Base-by-base conservation (phyloP, 225 moss, liverwort and hornwort genomes). In the Physcomitrellopsis africana region DNA sequence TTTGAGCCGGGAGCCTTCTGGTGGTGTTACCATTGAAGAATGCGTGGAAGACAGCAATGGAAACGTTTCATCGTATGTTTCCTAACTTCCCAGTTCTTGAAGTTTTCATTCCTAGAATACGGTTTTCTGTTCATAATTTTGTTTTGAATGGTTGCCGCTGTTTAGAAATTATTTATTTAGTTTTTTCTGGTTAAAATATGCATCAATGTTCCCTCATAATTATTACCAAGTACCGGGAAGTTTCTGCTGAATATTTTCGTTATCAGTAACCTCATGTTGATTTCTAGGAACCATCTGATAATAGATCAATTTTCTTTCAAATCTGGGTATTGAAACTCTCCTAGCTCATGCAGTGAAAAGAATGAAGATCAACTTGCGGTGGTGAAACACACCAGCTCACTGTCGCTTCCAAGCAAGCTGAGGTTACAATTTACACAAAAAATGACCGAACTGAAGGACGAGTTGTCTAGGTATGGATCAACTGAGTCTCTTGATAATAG, bases 1-100 rank as follows among this genome's bases (percentile, higher is more conserved):
- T 51, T 87, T 86, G 53, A 83, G 76, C 70, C 86, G 77, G 80
- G 89, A 86, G 46, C 77, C 79, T 20, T 72, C 82, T 56, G 86
- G 79, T 61, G 79, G 78, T 58, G 86, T 84, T 71, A 80, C 82
- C 54, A 74, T 61, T 64, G 76, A 85, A 70, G 77, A 80, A 75
- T 54, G 71, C 71, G 29, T 79, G 68, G 27, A 84, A 70, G 63
- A 82, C 70, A 77, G 91, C 82, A 72, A 72, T 79, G 87, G 65
- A 62, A 72, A 76, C 12, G 51, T 60, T 24, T 16, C 68, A 61
- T 72, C 53, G 77, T 59, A 77, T 53, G 68, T 74, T 37, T 71
- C 17, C 15, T 14, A 17, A 67, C 11, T 27, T 59, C 73, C 22
- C 1, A 1, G 41, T 20, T 24, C 53, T 67, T 14, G 0, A 20